Evolutionary conservation across 352 stramenopile genomes (phyloP), one percentile per base, ranked within the genome.

Genomic region (Globisporangium lucens): DNA sequence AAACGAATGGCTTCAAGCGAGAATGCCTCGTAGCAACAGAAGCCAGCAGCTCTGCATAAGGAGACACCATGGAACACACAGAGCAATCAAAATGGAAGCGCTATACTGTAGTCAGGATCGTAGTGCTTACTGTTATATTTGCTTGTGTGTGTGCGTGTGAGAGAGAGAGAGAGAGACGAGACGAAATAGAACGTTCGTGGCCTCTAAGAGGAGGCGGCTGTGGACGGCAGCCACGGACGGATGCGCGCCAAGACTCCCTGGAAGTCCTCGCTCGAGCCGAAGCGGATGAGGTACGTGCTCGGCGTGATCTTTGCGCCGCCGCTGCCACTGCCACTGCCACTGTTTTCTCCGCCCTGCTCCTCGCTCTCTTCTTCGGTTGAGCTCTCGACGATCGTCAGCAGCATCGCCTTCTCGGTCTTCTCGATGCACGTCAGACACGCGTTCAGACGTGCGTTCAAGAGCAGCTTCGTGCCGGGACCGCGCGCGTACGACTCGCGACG

Each of bases 361-460:
- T 33, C 63, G 51, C 79, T 74, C 12, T 80, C 67, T 13, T 61
- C 73, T 20, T 49, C 33, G n/a, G 33, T 35, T 27, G 56, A 49
- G 33, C 71, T 74, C 66, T 93, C 82, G 53, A 90, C 71, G 59
- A 93, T 68, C 35, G 83, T 83, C 51, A 91, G 56, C 56, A 90
- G 72, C 73, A 93, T 78, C 61, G 85, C 79, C 66, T 93, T 93
- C 63, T 93, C 83, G 68, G 85, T 85, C 73, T 92, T 92, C 65
- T 84, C 79, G 35, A 89, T 79, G 43, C 76, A 90, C 41, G 85
- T 52, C 60, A 91, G 56, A 61, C 78, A 92, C 38, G 85, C 85
- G 29, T 71, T 76, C 61, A 94, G 75, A 6, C 80, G 78, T 10
- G 78, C 76, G 66, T 94, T 94, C 65, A 94, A 69, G 47, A 94